Evolutionary conservation across 768 basidiomycete species (phyloP).

Genomic region (Hirschioporus abietinus): DNA sequence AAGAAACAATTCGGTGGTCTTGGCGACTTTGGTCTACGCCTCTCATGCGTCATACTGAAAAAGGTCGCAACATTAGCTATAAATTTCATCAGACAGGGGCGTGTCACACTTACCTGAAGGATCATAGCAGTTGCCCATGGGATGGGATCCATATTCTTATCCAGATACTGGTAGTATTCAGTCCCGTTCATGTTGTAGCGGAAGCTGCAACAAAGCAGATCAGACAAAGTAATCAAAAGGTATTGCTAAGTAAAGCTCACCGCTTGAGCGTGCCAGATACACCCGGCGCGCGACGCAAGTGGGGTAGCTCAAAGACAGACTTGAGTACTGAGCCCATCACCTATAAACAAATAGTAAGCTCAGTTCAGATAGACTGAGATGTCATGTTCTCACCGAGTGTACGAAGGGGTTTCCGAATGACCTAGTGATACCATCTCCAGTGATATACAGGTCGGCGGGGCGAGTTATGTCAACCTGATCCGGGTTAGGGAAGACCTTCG

Average conservation of each 20-base stretch:
- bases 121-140: slow-evolving; percentile 70
- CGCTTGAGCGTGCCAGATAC: slow-evolving; percentile 59
- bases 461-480: slow-evolving; percentile 39
- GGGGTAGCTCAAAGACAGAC: slow-evolving; percentile 52
- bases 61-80: neutral
- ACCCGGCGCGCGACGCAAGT: slow-evolving; percentile 62
- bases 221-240: neutral
- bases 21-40: no score
- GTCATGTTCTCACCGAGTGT: slow-evolving; percentile 36
- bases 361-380: neutral
- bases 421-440: slow-evolving; percentile 40
- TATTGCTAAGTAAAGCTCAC: slow-evolving; percentile 22
- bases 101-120: slow-evolving; percentile 38
- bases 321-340: slow-evolving; percentile 59
- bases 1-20: neutral
- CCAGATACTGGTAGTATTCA: slow-evolving; percentile 52
- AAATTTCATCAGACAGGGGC: neutral
- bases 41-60: neutral
- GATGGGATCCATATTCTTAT: slow-evolving; percentile 38
- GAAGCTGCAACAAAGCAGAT: slow-evolving; percentile 35
- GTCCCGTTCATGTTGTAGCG: slow-evolving; percentile 37
- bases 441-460: slow-evolving; percentile 40
- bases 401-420: slow-evolving; percentile 48
- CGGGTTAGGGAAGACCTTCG: slow-evolving; percentile 46
- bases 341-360: slow-evolving; percentile 21